A percentile compares a stretch with the other conserved stretches of the same genome.
phyloP scores from a whole-genome alignment of 768 basidiomycete species.

The Amanita jacksonii region DNA sequence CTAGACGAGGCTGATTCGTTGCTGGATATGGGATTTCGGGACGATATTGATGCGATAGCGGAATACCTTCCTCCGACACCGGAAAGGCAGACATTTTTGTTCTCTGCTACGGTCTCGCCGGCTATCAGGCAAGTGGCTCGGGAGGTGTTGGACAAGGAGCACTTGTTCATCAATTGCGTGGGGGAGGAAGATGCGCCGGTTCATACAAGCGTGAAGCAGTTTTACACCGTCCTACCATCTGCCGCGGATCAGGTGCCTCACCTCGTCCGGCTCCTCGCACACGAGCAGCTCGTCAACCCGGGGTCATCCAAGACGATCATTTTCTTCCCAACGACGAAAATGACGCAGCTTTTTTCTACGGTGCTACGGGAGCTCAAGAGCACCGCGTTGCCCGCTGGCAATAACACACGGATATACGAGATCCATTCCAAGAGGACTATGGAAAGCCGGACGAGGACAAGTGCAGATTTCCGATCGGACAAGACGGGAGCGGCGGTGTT shows the following conservation, averaged over 20 bases:
- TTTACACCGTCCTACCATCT: slow-evolving; percentile 61
- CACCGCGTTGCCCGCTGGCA: slow-evolving; percentile 38
- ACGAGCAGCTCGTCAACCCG: slow-evolving; percentile 75
- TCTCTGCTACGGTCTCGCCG: slow-evolving; percentile 78
- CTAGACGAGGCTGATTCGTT: slow-evolving; percentile 91
- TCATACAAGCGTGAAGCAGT: slow-evolving; percentile 72
- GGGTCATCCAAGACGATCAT: slow-evolving; percentile 66
- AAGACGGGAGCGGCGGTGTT: slow-evolving; percentile 48
- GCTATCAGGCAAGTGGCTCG: slow-evolving; percentile 65
- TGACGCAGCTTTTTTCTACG: slow-evolving; percentile 66
- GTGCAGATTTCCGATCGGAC: slow-evolving; percentile 52
- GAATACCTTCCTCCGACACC: slow-evolving; percentile 49
- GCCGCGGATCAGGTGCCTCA: slow-evolving; percentile 70
- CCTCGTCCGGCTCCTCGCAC: slow-evolving; percentile 67
- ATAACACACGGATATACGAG: slow-evolving; percentile 55
- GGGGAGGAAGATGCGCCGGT: slow-evolving; percentile 51
- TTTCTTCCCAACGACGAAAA: slow-evolving; percentile 79
- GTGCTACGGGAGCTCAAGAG: slow-evolving; percentile 43
- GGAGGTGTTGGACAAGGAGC: slow-evolving; percentile 45
- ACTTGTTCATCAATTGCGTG: slow-evolving; percentile 69
- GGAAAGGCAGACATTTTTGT: slow-evolving; percentile 82
- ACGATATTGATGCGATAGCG: slow-evolving; percentile 71
- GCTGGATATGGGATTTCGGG: slow-evolving; percentile 86
- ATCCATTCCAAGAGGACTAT: slow-evolving; percentile 73
- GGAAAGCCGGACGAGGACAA: slow-evolving; percentile 44